Conservation (phyloP, 805 yeast species). For the Ogataea trehalophila region DNA sequence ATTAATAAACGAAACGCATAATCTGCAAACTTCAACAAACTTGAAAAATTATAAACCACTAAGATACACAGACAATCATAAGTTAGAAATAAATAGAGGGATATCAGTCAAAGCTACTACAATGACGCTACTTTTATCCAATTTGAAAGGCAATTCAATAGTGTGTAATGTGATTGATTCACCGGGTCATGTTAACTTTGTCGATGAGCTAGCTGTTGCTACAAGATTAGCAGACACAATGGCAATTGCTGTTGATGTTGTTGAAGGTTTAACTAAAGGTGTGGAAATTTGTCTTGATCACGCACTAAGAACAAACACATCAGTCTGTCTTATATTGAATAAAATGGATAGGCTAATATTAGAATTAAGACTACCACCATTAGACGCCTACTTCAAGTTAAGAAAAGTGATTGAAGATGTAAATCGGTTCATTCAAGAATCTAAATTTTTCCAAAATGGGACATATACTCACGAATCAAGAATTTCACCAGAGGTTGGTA, state of each 20-base stretch:
- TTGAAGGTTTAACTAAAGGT: constrained; percentile 73
- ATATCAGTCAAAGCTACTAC: constrained; percentile 61
- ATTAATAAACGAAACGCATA: constrained; percentile 64
- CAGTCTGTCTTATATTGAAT: constrained; percentile 61
- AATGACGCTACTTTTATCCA: constrained; percentile 54
- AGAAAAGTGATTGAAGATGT: constrained; percentile 55
- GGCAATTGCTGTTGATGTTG: constrained; percentile 70
- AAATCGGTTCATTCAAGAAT: constrained; percentile 45
- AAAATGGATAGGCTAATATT: constrained; percentile 82
- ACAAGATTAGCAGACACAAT: constrained; percentile 60
- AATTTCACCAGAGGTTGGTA: constrained; percentile 58
- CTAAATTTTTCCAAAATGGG: constrained; percentile 11
- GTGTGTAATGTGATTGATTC: constrained; percentile 70
- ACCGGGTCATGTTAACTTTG: constrained; percentile 88
- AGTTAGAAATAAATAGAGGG: constrained; percentile 66
- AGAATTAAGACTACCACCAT: constrained; percentile 72
- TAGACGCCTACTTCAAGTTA: constrained; percentile 68
- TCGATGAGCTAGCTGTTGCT: constrained; percentile 64
- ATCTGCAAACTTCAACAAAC: constrained; percentile 27
- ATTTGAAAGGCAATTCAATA: constrained; percentile 47
- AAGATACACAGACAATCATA: constrained; percentile 68
- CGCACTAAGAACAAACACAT: constrained; percentile 44
- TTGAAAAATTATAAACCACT: constrained; percentile 40
- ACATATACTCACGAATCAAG: constrained; percentile 26
- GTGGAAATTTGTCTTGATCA: constrained; percentile 49